phyloP scores from a whole-genome alignment of 2,329 filamentous ascomycete genomes.

The Neofusicoccum parvum region DNA sequence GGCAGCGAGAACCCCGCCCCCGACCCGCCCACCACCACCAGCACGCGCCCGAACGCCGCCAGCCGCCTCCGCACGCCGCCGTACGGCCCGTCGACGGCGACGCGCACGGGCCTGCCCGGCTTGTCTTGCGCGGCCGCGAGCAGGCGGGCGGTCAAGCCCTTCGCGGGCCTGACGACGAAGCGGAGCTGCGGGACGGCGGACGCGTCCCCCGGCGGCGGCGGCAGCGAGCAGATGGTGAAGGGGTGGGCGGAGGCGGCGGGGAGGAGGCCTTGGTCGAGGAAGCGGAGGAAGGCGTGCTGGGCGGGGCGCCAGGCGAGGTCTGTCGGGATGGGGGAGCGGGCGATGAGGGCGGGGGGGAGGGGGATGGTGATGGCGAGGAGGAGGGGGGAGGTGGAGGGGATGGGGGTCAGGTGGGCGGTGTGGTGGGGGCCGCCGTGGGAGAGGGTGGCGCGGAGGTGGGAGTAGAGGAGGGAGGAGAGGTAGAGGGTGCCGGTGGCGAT shows the following conservation, averaged over 20 bases:
- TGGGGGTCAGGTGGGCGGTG: constrained; percentile 45
- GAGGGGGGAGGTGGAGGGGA: constrained; percentile 46
- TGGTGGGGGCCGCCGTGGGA: constrained; percentile 53
- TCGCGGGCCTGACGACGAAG: constrained; percentile 56
- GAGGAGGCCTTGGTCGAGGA: constrained; percentile 45
- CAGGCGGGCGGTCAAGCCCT: constrained; percentile 54
- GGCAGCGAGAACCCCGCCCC: constrained; percentile 57
- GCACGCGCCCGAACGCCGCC: constrained; percentile 40
- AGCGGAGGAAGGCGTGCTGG: constrained; percentile 60
- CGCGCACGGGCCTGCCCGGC: constrained; percentile 40
- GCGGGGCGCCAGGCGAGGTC: constrained; percentile 53
- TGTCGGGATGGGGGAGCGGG: constrained; percentile 29
- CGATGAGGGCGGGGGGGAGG: constrained; percentile 22
- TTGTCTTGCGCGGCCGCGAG: constrained; percentile 41
- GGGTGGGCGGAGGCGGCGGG: constrained; percentile 54
- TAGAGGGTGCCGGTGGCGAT: constrained; percentile 59
- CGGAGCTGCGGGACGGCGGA: constrained; percentile 42
- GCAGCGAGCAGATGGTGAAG: constrained; percentile 58
- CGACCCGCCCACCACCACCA: constrained; percentile 59
- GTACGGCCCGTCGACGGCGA: constrained; percentile 62
- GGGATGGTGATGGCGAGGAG: constrained; percentile 50
- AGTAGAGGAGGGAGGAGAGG: constrained; percentile 49
- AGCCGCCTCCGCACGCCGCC: constrained; percentile 44
- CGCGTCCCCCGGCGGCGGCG: constrained; percentile 27
- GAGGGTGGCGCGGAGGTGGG: constrained; percentile 51